Conservation (phyloP, 2,329 filamentous ascomycete species). For the Penicillium frequentans region DNA sequence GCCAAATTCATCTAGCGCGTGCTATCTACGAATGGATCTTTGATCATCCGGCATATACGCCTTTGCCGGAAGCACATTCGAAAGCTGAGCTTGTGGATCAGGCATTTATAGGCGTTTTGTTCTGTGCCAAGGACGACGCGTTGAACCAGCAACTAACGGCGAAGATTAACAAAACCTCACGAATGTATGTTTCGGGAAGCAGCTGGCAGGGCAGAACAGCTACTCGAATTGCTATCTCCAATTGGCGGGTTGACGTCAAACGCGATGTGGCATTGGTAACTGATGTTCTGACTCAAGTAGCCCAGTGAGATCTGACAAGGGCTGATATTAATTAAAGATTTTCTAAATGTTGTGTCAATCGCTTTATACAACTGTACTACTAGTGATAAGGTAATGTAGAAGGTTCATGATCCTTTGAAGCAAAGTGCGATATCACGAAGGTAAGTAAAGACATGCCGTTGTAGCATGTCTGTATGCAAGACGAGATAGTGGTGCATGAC, state of each 20-base stretch:
- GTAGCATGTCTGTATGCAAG: no score
- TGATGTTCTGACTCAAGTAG: slow-evolving; percentile 59
- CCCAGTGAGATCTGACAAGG: slow-evolving; percentile 11
- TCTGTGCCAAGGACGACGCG: slow-evolving; percentile 65
- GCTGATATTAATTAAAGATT: background rate
- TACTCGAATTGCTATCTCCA: slow-evolving; percentile 80
- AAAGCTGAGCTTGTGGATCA: slow-evolving; percentile 49
- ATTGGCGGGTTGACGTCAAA: slow-evolving; percentile 73
- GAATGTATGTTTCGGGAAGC: slow-evolving; percentile 82
- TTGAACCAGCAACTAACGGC: slow-evolving; percentile 68
- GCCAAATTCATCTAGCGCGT: slow-evolving; percentile 71
- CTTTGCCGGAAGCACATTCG: slow-evolving; percentile 55
- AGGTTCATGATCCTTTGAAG: no score
- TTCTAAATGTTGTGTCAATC: no score
- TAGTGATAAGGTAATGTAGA: no score
- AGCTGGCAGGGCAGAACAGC: slow-evolving; percentile 72
- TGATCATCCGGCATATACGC: slow-evolving; percentile 62
- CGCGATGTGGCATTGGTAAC: slow-evolving; percentile 67
- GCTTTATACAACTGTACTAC: no score
- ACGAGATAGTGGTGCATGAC: no score
- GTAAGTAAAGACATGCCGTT: no score
- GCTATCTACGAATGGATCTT: slow-evolving; percentile 64
- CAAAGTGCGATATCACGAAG: no score
- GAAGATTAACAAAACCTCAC: slow-evolving; percentile 70
- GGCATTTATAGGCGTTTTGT: slow-evolving; percentile 72